These are phyloP conservation scores for Fusarium palustre DNA, from an alignment of 2,329 filamentous ascomycete species.

Conservation along the genomic window DNA sequence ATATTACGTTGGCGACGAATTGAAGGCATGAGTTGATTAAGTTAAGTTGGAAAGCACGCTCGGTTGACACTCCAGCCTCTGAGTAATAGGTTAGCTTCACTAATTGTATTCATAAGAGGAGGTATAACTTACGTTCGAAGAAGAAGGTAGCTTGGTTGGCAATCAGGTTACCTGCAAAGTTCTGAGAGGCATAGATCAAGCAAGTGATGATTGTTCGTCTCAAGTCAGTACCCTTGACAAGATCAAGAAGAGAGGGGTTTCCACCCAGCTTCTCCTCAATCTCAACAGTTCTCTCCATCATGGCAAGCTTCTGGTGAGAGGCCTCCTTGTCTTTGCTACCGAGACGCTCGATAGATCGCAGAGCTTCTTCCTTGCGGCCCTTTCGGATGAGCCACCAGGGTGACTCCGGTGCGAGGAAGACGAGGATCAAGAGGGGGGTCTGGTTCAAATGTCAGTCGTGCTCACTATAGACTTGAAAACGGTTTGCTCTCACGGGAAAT, in stretches of 20 bases:
- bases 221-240: conserved; percentile 66
- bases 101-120: rapidly evolving
- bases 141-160: conserved; percentile 72
- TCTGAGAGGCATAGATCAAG: conserved; percentile 68
- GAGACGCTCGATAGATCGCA: conserved; percentile 60
- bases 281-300: conserved; percentile 68
- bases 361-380: conserved; percentile 57
- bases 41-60: conserved; percentile 70
- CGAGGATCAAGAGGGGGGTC: conserved; percentile 64
- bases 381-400: conserved; percentile 67
- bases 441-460: background rate
- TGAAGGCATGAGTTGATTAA: conserved; percentile 74
- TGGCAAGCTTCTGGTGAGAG: conserved; percentile 59
- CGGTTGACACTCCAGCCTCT: conserved; percentile 69
- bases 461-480: rapidly evolving
- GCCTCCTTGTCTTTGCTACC: conserved; percentile 47
- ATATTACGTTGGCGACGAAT: conserved; percentile 71
- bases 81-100: conserved; percentile 16
- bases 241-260: conserved; percentile 62
- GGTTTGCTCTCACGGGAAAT: conserved; percentile 55
- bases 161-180: conserved; percentile 70
- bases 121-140: conserved; percentile 56
- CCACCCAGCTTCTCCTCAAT: conserved; percentile 57
- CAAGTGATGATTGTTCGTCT: conserved; percentile 67
- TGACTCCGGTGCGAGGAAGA: conserved; percentile 62